Evolutionary conservation across 2,329 filamentous ascomycete species (phyloP).

Genomic region (Claviceps sp.): DNA sequence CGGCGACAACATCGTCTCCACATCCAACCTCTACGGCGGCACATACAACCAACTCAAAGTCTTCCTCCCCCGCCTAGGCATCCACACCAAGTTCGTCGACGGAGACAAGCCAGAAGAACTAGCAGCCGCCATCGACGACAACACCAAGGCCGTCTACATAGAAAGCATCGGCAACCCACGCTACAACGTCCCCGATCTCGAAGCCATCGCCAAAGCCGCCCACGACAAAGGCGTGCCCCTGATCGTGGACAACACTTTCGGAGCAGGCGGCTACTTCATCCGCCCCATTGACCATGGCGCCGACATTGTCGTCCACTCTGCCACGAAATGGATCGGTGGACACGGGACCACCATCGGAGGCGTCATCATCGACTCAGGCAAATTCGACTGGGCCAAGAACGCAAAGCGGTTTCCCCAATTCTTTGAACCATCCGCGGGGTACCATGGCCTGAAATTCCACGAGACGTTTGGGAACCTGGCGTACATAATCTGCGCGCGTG

Average conservation of each 20-base stretch:
- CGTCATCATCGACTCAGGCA: slow-evolving; percentile 75
- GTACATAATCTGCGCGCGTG: slow-evolving; percentile 73
- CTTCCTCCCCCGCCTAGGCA: slow-evolving; percentile 71
- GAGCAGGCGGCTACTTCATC: slow-evolving; percentile 78
- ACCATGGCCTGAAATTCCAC: slow-evolving; percentile 90
- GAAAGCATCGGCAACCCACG: slow-evolving; percentile 90
- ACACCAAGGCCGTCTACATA: slow-evolving; percentile 83
- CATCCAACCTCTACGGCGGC: slow-evolving; percentile 82
- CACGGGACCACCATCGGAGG: slow-evolving; percentile 88
- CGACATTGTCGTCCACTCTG: slow-evolving; percentile 88
- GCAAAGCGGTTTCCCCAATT: slow-evolving; percentile 83
- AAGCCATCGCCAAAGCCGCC: slow-evolving; percentile 70
- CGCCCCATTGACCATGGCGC: slow-evolving; percentile 81
- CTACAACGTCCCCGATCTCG: slow-evolving; percentile 87
- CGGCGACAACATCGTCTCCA: slow-evolving; percentile 89
- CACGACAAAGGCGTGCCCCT: slow-evolving; percentile 54
- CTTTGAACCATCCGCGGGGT: slow-evolving; percentile 74
- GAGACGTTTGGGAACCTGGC: slow-evolving; percentile 76
- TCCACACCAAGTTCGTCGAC: slow-evolving; percentile 74
- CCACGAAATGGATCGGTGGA: slow-evolving; percentile 94
- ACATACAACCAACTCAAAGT: slow-evolving; percentile 98
- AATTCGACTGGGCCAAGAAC: slow-evolving; percentile 87
- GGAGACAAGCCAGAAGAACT: slow-evolving; percentile 73
- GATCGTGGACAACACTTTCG: slow-evolving; percentile 86
- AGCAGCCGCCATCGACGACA: slow-evolving; percentile 72